These are phyloP conservation scores for Suillus occidentalis DNA, from an alignment of 768 basidiomycete species.

Conservation along the genomic window DNA sequence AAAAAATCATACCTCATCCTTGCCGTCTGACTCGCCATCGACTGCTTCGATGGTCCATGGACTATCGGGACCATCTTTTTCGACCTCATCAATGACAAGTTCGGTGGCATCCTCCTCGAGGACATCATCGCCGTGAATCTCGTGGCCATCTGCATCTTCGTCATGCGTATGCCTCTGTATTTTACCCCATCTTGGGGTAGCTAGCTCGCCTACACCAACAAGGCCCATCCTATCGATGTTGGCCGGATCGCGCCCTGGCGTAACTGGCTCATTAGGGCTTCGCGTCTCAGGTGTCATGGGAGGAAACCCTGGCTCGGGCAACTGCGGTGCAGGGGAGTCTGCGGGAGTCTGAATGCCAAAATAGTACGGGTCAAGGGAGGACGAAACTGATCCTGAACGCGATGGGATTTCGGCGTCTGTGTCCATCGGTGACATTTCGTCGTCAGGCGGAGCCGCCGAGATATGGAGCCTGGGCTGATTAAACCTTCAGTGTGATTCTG, in stretches of 20 bases:
- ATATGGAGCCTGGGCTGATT: conserved; percentile 49
- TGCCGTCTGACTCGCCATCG: conserved; percentile 75
- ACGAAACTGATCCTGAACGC: conserved; percentile 73
- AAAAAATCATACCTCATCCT: conserved; percentile 56
- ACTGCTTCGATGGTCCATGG: conserved; percentile 89
- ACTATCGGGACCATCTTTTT: conserved; percentile 66
- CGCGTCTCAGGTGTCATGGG: conserved; percentile 66
- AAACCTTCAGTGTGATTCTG: conserved; percentile 11
- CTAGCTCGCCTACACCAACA: conserved; percentile 92
- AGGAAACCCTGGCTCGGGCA: conserved; percentile 31
- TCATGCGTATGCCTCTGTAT: conserved; percentile 41
- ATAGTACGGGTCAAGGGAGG: conserved; percentile 87
- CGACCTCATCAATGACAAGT: conserved; percentile 31
- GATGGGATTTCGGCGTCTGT: conserved; percentile 46
- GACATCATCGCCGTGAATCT: conserved; percentile 35
- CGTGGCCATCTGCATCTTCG: conserved; percentile 35
- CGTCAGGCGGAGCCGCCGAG: conserved; percentile 37
- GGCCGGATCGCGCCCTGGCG: conserved; percentile 72
- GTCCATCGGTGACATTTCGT: conserved; percentile 35
- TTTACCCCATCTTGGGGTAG: conserved; percentile 92
- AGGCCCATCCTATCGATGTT: conserved; percentile 83
- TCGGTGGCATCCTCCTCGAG: conserved; percentile 32
- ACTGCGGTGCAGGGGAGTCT: conserved; percentile 61
- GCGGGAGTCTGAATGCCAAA: conserved; percentile 71
- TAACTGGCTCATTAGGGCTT: conserved; percentile 52